Evolutionary conservation across 2,329 filamentous ascomycete species (phyloP).

Genomic region (Pseudocercospora fijiensis): DNA sequence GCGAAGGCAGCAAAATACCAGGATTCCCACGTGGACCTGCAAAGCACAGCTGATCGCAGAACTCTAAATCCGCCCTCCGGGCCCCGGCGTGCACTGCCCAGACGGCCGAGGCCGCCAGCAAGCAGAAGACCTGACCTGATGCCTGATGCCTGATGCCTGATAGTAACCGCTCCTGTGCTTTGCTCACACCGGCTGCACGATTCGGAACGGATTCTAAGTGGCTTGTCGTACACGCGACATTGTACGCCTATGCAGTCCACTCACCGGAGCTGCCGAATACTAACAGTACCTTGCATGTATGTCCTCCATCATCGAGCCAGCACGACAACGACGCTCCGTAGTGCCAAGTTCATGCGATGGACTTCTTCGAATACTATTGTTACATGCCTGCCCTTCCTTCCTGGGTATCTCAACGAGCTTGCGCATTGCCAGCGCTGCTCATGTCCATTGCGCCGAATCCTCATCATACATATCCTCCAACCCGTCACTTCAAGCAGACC

Average conservation of each 20-base stretch:
- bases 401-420: background rate
- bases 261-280: background rate
- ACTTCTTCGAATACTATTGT: conserved; percentile 1
- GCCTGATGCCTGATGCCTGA: no score
- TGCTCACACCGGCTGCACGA: background rate
- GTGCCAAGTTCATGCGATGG: background rate
- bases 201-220: background rate
- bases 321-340: background rate
- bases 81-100: background rate
- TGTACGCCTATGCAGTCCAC: background rate
- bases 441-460: background rate
- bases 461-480: background rate
- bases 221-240: background rate
- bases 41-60: background rate
- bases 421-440: background rate
- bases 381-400: background rate
- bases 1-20: background rate
- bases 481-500: background rate
- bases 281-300: background rate
- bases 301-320: no score
- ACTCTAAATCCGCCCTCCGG: background rate
- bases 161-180: no score
- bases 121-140: no score
- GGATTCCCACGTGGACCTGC: background rate
- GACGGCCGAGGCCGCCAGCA: conserved; percentile 2